A percentile compares a stretch with the other conserved stretches of the same genome.
Evolutionary conservation across 2,329 filamentous ascomycete species (phyloP).

Genomic region (Diaporthe citri): DNA sequence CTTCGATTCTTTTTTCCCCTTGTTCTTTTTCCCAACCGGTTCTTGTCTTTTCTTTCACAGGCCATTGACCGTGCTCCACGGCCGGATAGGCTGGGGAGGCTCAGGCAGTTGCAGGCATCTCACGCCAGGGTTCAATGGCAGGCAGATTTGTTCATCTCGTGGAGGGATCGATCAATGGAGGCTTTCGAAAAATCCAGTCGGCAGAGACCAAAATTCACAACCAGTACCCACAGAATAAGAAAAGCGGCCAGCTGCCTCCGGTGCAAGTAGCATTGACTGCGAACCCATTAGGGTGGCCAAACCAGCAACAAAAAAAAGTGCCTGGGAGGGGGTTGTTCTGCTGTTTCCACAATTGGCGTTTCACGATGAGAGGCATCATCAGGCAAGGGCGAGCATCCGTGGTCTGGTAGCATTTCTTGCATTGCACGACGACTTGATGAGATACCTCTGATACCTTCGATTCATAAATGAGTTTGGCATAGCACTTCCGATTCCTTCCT

Average conservation of each 20-base stretch:
- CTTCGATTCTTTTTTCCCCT: slow-evolving; percentile 23
- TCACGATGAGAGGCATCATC: slow-evolving; percentile 31
- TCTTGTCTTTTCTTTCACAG: slow-evolving; percentile 33
- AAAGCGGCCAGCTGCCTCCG: slow-evolving; percentile 13
- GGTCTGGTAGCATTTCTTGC: slow-evolving; percentile 40
- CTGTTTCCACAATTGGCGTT: slow-evolving; percentile 35
- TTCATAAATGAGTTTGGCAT: slow-evolving; percentile 30
- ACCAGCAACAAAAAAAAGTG: slow-evolving; percentile 4
- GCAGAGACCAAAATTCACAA: slow-evolving; percentile 30
- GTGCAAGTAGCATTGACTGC: slow-evolving; percentile 38
- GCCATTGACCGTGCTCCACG: slow-evolving; percentile 38
- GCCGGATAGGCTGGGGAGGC: slow-evolving; percentile 37
- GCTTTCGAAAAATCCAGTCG: slow-evolving; percentile 21
- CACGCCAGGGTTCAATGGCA: slow-evolving; percentile 39
- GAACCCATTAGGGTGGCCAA: slow-evolving; percentile 30
- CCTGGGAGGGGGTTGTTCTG: not conserved
- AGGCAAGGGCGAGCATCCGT: slow-evolving; percentile 31
- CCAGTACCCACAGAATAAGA: slow-evolving; percentile 31
- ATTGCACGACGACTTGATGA: slow-evolving; percentile 40
- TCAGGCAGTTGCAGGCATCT: slow-evolving; percentile 33
- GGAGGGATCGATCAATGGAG: slow-evolving; percentile 34
- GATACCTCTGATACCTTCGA: slow-evolving; percentile 41
- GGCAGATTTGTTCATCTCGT: slow-evolving; percentile 36
- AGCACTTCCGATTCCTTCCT: slow-evolving; percentile 13
- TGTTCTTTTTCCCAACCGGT: slow-evolving; percentile 15